phyloP scores from a whole-genome alignment of 208 protist genomes.

The Jaenimonas drosophilae region DNA sequence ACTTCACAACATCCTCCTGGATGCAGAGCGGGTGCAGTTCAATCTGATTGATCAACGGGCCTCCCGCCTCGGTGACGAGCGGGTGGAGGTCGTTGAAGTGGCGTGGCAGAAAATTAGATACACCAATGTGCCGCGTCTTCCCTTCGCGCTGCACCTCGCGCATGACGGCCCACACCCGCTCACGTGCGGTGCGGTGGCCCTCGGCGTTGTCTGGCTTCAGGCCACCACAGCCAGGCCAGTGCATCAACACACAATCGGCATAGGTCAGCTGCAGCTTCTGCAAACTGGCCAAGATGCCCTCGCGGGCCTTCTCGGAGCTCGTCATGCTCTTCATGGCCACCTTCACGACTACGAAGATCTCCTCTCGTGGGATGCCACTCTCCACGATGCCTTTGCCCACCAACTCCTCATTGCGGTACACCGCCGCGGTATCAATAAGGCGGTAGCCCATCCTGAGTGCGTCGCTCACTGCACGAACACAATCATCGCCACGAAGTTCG shows the following conservation, averaged over 20 bases:
- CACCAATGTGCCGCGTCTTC: constrained; percentile 45
- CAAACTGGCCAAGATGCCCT: constrained; percentile 44
- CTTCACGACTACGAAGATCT: constrained; percentile 73
- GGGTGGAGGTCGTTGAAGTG: constrained; percentile 48
- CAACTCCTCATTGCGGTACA: constrained; percentile 65
- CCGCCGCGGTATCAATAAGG: constrained; percentile 75
- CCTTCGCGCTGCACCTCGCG: constrained; percentile 33
- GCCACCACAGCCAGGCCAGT: constrained; percentile 77
- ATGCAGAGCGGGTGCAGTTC: constrained; percentile 81
- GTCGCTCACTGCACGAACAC: constrained; percentile 22
- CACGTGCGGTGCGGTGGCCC: constrained; percentile 37
- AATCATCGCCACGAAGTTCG: constrained; percentile 55
- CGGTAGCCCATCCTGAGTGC: constrained; percentile 66
- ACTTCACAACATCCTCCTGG: constrained; percentile 43
- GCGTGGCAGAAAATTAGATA: constrained; percentile 70
- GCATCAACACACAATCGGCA: constrained; percentile 65
- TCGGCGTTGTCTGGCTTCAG: constrained; percentile 25
- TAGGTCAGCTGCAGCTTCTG: constrained; percentile 48
- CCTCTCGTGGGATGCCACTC: constrained; percentile 44
- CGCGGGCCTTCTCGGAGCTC: constrained; percentile 15
- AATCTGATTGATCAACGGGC: constrained; percentile 67
- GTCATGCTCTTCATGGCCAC: constrained; percentile 57
- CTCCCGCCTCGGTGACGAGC: background rate
- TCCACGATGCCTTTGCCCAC: constrained; percentile 49
- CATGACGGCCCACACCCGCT: constrained; percentile 62